A percentile compares a stretch with the other conserved stretches of the same genome.
These are phyloP conservation scores for Arachis monticola DNA, from an alignment of 331 rosid genomes.

Conservation along the genomic window DNA sequence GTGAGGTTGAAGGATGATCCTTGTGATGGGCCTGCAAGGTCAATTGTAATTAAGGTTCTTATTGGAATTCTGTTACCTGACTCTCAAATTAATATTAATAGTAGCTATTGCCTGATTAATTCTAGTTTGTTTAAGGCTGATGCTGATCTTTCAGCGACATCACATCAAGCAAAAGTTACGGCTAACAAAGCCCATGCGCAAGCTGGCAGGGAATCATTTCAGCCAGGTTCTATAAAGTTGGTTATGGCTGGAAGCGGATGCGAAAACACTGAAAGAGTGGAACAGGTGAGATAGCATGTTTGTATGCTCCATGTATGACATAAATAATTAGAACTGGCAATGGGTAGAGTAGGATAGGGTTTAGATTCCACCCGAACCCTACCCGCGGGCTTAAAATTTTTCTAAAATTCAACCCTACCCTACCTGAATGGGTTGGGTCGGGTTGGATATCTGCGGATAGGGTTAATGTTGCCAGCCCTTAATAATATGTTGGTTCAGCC, in stretches of 20 bases:
- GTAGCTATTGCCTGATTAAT: constrained; percentile 51
- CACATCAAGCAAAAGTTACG: constrained; percentile 56
- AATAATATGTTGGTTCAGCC: constrained; percentile 17
- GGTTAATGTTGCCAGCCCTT: no score
- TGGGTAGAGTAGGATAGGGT: no score
- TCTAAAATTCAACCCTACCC: no score
- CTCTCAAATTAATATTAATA: constrained; percentile 29
- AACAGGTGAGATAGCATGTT: constrained; percentile 57
- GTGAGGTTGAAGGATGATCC: constrained; percentile 78
- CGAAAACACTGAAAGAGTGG: constrained; percentile 59
- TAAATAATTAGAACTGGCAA: no score
- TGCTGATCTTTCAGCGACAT: constrained; percentile 68
- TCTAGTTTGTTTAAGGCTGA: constrained; percentile 81
- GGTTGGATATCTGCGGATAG: no score
- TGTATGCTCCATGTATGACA: constrained; percentile 25
- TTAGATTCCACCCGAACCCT: no score
- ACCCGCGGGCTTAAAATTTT: no score
- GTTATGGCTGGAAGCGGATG: constrained; percentile 83
- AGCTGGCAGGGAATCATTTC: constrained; percentile 45
- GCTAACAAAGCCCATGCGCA: constrained; percentile 38
- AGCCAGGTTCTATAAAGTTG: constrained; percentile 59
- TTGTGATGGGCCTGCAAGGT: constrained; percentile 72
- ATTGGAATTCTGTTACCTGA: constrained; percentile 11
- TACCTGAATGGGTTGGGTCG: no score
- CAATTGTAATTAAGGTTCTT: constrained; percentile 72